Conservation (phyloP, 768 basidiomycete genomes). For the Cantharellus cinnabarinus region DNA sequence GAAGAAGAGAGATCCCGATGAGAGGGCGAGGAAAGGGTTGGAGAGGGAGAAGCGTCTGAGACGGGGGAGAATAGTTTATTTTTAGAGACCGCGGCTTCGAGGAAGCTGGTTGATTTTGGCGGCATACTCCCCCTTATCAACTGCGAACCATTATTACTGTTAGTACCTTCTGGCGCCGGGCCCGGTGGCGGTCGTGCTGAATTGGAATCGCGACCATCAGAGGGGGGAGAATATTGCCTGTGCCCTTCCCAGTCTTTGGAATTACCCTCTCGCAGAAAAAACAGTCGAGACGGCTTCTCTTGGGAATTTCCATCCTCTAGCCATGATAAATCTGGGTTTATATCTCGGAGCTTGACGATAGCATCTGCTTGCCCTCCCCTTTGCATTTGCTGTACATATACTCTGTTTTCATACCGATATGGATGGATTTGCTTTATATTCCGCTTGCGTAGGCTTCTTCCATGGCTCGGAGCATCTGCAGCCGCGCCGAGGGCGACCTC, state of each 20-base stretch:
- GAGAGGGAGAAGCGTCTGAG: too few relatives aligned
- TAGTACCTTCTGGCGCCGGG: background rate
- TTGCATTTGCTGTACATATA: background rate
- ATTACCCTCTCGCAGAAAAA: background rate
- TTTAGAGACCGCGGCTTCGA: too few relatives aligned
- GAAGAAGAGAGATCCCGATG: too few relatives aligned
- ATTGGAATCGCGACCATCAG: background rate
- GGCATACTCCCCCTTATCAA: too few relatives aligned
- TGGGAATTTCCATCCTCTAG: slow-evolving; percentile 12
- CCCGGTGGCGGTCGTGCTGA: background rate
- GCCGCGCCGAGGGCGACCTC: too few relatives aligned
- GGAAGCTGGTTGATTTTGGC: too few relatives aligned
- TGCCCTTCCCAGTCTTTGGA: background rate
- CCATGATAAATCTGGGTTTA: slow-evolving; percentile 18
- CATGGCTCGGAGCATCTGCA: background rate
- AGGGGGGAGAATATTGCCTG: background rate
- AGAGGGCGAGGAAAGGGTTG: too few relatives aligned
- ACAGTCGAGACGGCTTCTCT: background rate
- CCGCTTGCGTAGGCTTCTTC: slow-evolving; percentile 35
- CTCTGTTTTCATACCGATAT: slow-evolving; percentile 17
- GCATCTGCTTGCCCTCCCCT: slow-evolving; percentile 25
- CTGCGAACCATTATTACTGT: too few relatives aligned
- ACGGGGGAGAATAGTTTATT: too few relatives aligned
- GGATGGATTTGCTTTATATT: slow-evolving; percentile 37
- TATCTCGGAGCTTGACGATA: slow-evolving; percentile 15